Conservation (phyloP, 352 stramenopile genomes). For the Phytophthora brassicae region DNA sequence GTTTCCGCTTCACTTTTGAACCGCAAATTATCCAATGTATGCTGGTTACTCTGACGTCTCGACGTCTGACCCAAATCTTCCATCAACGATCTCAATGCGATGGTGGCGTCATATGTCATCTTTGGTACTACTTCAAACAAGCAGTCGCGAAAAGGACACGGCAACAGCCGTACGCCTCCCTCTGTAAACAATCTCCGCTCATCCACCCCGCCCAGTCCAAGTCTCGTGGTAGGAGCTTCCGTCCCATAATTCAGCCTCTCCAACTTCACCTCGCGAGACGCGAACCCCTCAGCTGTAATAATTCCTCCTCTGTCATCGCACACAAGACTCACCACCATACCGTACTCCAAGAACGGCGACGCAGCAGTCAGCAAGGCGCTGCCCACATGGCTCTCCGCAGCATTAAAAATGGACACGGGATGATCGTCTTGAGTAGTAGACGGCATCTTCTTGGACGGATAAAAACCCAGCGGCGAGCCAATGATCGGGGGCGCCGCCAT, state of each 20-base stretch:
- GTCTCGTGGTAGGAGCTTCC: conserved; percentile 28
- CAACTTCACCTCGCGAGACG: conserved; percentile 53
- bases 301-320: conserved; percentile 60
- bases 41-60: conserved; percentile 18
- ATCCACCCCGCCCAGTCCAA: conserved; percentile 49
- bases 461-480: conserved; percentile 49
- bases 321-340: conserved; percentile 65
- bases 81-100: conserved; percentile 35
- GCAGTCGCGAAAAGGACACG: conserved; percentile 63
- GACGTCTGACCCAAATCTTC: conserved; percentile 8
- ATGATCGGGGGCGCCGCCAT: conserved; percentile 28
- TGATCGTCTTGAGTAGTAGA: conserved; percentile 34
- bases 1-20: conserved; percentile 74
- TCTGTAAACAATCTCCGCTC: conserved; percentile 43
- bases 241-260: conserved; percentile 47
- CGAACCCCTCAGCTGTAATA: conserved; percentile 59
- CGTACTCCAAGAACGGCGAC: conserved; percentile 65
- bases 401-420: conserved; percentile 38
- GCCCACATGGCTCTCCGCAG: conserved; percentile 23
- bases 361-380: conserved; percentile 13
- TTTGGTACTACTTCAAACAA: conserved; percentile 75
- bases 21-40: conserved; percentile 48
- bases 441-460: conserved; percentile 43
- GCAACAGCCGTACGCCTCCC: conserved; percentile 40
- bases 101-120: conserved; percentile 73